phyloP scores from a whole-genome alignment of 2,329 filamentous ascomycete genomes.

The Seiridium cupressi region DNA sequence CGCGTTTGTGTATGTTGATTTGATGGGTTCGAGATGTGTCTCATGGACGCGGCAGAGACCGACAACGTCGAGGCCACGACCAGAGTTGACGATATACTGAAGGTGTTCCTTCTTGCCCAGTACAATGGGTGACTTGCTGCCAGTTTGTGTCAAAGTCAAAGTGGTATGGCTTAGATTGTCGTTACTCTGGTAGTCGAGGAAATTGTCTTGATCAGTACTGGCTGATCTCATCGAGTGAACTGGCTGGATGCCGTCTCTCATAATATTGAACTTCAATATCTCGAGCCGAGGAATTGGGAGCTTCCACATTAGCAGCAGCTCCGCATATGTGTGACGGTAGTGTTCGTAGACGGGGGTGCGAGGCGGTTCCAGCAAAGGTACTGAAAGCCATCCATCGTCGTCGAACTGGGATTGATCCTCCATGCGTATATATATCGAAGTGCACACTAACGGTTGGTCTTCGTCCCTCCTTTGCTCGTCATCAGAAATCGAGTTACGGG shows the following conservation, averaged over 20 bases:
- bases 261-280: constrained; percentile 67
- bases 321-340: constrained; percentile 66
- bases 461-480: constrained; percentile 50
- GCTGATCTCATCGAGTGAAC: constrained; percentile 20
- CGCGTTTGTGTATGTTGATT: constrained; percentile 45
- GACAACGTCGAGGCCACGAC: constrained; percentile 59
- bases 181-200: constrained; percentile 34
- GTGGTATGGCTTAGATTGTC: constrained; percentile 31
- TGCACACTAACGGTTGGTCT: constrained; percentile 44
- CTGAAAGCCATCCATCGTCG: constrained; percentile 63
- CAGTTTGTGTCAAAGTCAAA: constrained; percentile 32
- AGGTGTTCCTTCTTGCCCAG: constrained; percentile 56
- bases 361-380: constrained; percentile 54
- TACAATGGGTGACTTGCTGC: constrained; percentile 48
- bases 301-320: constrained; percentile 66
- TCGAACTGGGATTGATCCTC: constrained; percentile 66
- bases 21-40: constrained; percentile 59
- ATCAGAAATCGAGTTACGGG: constrained; percentile 52
- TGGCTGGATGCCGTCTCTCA: constrained; percentile 45
- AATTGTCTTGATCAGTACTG: constrained; percentile 25
- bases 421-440: constrained; percentile 51
- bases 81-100: constrained; percentile 47
- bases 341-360: constrained; percentile 50
- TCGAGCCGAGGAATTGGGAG: constrained; percentile 62
- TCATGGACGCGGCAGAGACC: constrained; percentile 64